Conservation (phyloP, 345 rosid species). For the Syzygium grande region DNA sequence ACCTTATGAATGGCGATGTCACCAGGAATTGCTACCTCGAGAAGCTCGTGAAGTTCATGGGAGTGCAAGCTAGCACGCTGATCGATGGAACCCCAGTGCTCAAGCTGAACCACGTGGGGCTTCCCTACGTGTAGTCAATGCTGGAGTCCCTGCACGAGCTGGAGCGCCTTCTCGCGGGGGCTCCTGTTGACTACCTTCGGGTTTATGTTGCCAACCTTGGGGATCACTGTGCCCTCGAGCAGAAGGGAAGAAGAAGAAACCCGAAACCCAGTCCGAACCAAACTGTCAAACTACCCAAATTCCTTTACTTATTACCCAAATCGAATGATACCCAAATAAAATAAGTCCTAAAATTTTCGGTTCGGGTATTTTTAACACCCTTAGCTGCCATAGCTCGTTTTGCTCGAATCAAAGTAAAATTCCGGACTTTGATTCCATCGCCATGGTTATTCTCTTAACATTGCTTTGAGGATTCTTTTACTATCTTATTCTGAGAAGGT, state of each 20-base stretch:
- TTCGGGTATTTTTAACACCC: no score
- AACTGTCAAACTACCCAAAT: no score
- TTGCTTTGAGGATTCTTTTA: neutral
- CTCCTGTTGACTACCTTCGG: conserved; percentile 94
- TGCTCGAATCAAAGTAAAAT: no score
- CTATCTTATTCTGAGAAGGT: neutral
- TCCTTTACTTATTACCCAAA: no score
- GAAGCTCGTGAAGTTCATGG: conserved; percentile 69
- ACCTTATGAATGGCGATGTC: conserved; percentile 57
- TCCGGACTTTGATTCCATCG: neutral
- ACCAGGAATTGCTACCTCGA: conserved; percentile 94
- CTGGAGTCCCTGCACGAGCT: conserved; percentile 86
- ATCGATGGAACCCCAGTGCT: conserved; percentile 60
- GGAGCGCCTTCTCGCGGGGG: conserved; percentile 72
- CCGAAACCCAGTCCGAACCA: no score
- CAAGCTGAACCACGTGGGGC: conserved; percentile 93
- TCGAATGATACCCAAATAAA: no score
- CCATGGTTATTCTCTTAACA: neutral
- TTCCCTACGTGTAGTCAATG: conserved; percentile 84
- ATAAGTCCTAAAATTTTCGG: no score
- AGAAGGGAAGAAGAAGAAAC: conserved; percentile 3
- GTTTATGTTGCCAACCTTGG: conserved; percentile 98
- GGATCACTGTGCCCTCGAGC: conserved; percentile 88
- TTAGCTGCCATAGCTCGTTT: no score
- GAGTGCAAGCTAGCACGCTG: conserved; percentile 53